Evolutionary conservation across 2,329 filamentous ascomycete species (phyloP), one percentile per base, ranked within the genome.

Genomic region (Cercospora brassicicola): DNA sequence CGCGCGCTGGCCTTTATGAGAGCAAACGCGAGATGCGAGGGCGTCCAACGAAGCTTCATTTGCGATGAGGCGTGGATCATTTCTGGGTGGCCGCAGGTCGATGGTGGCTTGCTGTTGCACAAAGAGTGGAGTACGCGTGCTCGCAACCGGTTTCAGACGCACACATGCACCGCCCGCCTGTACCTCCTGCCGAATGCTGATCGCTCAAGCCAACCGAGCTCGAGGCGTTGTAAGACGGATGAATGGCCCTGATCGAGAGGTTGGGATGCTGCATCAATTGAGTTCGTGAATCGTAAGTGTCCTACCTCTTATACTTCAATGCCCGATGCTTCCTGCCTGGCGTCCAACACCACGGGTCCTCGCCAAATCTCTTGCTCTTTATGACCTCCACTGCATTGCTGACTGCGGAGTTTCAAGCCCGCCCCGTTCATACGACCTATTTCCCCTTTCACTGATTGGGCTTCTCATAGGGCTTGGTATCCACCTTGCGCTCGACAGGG

Each of bases 401-500:
- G 6, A 15, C 15, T n/a, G 15, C 6, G 36, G 36, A 6, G 3
- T 42, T 42, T 15, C 36, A 42, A 42, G 36, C 6, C 36, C 15
- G 15, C 2, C 15, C 36, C 6, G 36, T 42, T 5, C 7, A n/a
- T n/a, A 15, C 36, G 6, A 42, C 15, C 15, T 6, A 30, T 30
- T 8, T 7, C 28, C 45, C 20, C 31, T 39, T 23, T 26, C 2
- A 55, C 48, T 64, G 36, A 33, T 63, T 39, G 9, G 55, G 30
- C 68, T 72, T 67, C 59, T 69, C 48, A 56, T 72, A 74, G 45
- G 73, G 73, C 70, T 76, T 76, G 13, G 71, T 69, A 28, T 82
- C 73, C 33, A 81, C 77, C 5, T 76, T 79, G 10, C 73, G 70
- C 71, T 81, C 80, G 10, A 82, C 79, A 2, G 78, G 79, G 23